Conservation (phyloP, 495 filamentous ascomycete species). For the Penicillium goetzii region DNA sequence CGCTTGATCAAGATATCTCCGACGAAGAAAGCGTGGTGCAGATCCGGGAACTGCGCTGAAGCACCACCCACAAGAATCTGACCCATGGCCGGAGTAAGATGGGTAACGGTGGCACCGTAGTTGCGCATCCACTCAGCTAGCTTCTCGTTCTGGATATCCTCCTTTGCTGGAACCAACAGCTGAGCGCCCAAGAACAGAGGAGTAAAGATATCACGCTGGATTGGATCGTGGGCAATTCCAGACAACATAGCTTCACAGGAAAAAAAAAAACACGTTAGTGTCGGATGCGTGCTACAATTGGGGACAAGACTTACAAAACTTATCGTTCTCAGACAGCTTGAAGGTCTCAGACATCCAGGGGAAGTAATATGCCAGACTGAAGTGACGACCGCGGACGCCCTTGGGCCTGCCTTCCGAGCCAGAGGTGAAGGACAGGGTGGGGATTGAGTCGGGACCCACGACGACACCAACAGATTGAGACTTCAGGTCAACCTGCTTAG, state of each 20-base stretch:
- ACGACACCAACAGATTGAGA: constrained; percentile 67
- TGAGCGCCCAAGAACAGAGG: constrained; percentile 87
- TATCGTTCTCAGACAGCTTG: constrained; percentile 69
- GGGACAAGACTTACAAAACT: constrained; percentile 60
- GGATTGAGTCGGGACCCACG: constrained; percentile 88
- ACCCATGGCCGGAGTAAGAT: constrained; percentile 93
- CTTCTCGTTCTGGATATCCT: constrained; percentile 86
- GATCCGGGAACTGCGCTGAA: constrained; percentile 70
- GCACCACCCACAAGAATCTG: constrained; percentile 92
- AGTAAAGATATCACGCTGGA: constrained; percentile 93
- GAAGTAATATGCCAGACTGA: constrained; percentile 83
- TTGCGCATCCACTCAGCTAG: constrained; percentile 91
- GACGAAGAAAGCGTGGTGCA: constrained; percentile 89
- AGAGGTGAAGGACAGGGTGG: constrained; percentile 83
- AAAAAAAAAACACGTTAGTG: neutral
- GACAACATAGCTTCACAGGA: constrained; percentile 58
- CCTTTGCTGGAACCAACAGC: constrained; percentile 77
- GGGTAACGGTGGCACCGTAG: constrained; percentile 79
- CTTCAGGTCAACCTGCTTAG: constrained; percentile 54
- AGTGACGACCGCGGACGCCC: constrained; percentile 89
- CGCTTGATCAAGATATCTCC: constrained; percentile 88
- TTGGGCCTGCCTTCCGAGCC: constrained; percentile 85
- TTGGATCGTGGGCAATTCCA: constrained; percentile 86
- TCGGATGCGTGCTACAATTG: neutral
- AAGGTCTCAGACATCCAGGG: constrained; percentile 91